phyloP scores from a whole-genome alignment of 140 eudicot genomes.

The Bidens hawaiensis region DNA sequence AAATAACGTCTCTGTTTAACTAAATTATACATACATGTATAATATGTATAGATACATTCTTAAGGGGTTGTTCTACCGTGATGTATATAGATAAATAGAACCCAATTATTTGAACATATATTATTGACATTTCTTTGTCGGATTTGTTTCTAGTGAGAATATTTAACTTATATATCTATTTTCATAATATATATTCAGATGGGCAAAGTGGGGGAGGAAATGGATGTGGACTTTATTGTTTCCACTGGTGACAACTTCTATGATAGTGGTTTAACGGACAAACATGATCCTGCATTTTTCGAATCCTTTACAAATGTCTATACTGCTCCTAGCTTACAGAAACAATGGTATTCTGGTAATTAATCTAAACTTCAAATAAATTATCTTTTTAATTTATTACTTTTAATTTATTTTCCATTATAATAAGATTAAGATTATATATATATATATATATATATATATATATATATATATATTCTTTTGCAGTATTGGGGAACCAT shows the following conservation, averaged over 20 bases:
- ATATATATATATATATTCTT: too few species aligned
- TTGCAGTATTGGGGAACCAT: conserved; percentile 82
- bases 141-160: not conserved
- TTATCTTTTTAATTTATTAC: not conserved
- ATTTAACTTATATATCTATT: too few species aligned
- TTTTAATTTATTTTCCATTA: not conserved
- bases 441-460: too few species aligned
- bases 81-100: not conserved
- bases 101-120: too few species aligned
- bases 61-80: too few species aligned
- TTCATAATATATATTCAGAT: conserved; percentile 40
- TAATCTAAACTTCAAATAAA: not conserved
- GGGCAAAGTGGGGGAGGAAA: conserved; percentile 50
- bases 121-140: not conserved
- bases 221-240: conserved; percentile 52
- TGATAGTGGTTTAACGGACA: conserved; percentile 45
- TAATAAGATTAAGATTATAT: too few species aligned
- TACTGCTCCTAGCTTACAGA: conserved; percentile 64
- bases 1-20: too few species aligned
- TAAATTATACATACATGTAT: too few species aligned
- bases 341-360: conserved; percentile 61
- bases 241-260: too few species aligned
- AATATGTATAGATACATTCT: not conserved
- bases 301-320: conserved; percentile 54
- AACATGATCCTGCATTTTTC: conserved; percentile 48